Conservation (phyloP, 495 filamentous ascomycete species). For the Aspergillus funiculosus region DNA sequence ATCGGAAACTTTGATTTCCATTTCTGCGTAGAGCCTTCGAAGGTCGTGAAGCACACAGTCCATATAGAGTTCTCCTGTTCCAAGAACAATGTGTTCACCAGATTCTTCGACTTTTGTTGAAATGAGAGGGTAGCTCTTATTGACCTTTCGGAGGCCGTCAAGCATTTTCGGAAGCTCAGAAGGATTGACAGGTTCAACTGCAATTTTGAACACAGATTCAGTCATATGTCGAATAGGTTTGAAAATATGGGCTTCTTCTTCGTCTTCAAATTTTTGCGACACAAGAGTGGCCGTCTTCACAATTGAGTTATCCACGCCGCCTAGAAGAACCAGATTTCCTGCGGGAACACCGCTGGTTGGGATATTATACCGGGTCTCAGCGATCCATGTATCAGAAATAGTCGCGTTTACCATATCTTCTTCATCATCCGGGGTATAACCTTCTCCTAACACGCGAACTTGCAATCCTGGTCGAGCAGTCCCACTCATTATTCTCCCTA, state of each 20-base stretch:
- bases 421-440: slow-evolving; percentile 94
- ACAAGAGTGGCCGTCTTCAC: slow-evolving; percentile 96
- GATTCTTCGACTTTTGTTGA: slow-evolving; percentile 97
- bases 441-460: slow-evolving; percentile 89
- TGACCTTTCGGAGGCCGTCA: slow-evolving; percentile 91
- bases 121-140: slow-evolving; percentile 93
- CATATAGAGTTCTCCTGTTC: slow-evolving; percentile 97
- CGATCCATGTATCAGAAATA: slow-evolving; percentile 83
- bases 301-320: slow-evolving; percentile 95
- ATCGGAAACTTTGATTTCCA: slow-evolving; percentile 98
- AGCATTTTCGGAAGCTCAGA: slow-evolving; percentile 99
- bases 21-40: slow-evolving; percentile 89
- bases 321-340: slow-evolving; percentile 88
- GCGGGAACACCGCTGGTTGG: slow-evolving; percentile 87
- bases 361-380: slow-evolving; percentile 90
- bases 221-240: slow-evolving; percentile 89
- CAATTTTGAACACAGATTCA: slow-evolving; percentile 95
- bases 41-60: slow-evolving; percentile 97
- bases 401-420: slow-evolving; percentile 95
- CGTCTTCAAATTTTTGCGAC: slow-evolving; percentile 69
- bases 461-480: slow-evolving; percentile 75
- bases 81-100: slow-evolving; percentile 92
- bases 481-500: slow-evolving; percentile 91
- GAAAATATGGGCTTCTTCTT: slow-evolving; percentile 94
- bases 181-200: slow-evolving; percentile 95